A percentile compares a stretch with the other conserved stretches of the same genome.
These are phyloP conservation scores for Meyerozyma smithsonii DNA, from an alignment of 1,139 yeast genomes.

Conservation along the genomic window DNA sequence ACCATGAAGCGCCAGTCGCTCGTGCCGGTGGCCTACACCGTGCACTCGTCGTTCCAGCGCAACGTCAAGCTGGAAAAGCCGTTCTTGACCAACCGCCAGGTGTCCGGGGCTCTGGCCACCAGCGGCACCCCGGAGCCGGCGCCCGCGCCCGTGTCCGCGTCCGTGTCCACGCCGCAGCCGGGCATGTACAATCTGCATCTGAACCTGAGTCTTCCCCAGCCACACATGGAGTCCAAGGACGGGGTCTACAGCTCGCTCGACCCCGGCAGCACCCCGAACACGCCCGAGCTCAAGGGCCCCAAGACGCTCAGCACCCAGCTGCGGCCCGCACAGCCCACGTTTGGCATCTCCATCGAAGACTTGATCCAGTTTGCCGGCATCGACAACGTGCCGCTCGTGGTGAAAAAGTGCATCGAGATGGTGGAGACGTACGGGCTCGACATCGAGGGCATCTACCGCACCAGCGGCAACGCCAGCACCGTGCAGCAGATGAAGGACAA, in stretches of 20 bases:
- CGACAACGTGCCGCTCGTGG: constrained; percentile 88
- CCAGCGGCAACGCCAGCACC: constrained; percentile 72
- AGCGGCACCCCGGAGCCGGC: not conserved
- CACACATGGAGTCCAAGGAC: constrained; percentile 1
- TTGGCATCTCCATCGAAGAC: constrained; percentile 76
- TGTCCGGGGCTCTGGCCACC: constrained; percentile 5
- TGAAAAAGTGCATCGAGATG: constrained; percentile 80
- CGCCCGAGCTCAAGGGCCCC: constrained; percentile 36
- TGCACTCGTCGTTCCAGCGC: constrained; percentile 61
- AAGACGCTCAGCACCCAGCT: constrained; percentile 26
- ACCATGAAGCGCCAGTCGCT: constrained; percentile 29
- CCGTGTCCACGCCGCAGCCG: constrained; percentile 6
- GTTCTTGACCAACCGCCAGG: constrained; percentile 26
- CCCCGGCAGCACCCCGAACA: constrained; percentile 27
- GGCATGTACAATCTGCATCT: constrained; percentile 3
- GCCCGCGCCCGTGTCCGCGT: constrained; percentile 4
- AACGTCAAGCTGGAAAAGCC: constrained; percentile 29
- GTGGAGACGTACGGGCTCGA: constrained; percentile 80
- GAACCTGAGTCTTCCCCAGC: constrained; percentile 4
- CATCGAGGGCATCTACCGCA: constrained; percentile 84
- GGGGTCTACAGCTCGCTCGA: constrained; percentile 32
- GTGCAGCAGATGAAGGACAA: constrained; percentile 68
- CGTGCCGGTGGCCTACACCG: constrained; percentile 68
- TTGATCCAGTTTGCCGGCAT: constrained; percentile 74
- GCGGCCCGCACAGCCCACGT: constrained; percentile 50